Base-by-base conservation (phyloP, 768 basidiomycete genomes). In the Trametopsis cervina region DNA sequence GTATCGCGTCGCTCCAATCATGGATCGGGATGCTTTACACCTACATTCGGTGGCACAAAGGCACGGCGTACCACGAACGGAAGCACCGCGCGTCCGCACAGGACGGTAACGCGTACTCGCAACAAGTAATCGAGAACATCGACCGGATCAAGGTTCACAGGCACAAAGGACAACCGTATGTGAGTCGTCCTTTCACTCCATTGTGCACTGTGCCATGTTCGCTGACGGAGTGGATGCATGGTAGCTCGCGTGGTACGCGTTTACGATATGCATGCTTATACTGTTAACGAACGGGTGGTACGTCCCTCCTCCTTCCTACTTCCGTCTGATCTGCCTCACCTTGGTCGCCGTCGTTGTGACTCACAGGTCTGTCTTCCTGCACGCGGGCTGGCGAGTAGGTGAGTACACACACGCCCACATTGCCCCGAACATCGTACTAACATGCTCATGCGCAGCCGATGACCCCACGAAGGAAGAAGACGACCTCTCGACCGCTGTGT, bases 231-330 rank as follows among this genome's bases (percentile, higher is more conserved):
- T 10, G 33, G 33, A 20, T 12, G 22, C 11, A 2, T 38, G n/a
- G 2, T 23, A 62, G 61, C 47, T 62, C 6, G 59, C 61, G 20
- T 58, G 51, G 46, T 62, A 60, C 43, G 61, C 61, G 0, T 60
- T 62, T 41, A 17, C 37, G 0, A 23, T 59, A 4, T 62, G 61
- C 40, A 54, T 57, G 41, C 7, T 62, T 6, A 52, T 62, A 5
- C 50, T 62, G 15, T 46, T 60, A 13, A 60, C 59, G 17, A 62
- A 60, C 36, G 59, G 61, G 24, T 58, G 59, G 61, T 61, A 44
- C 1, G 55, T 38, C n/a, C n/a, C n/a, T n/a, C n/a, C n/a, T n/a
- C n/a, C n/a, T n/a, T n/a, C n/a, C n/a, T n/a, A n/a, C n/a, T n/a
- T n/a, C n/a, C n/a, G n/a, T n/a, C n/a, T n/a, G n/a, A n/a, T n/a